A percentile compares a stretch with the other conserved stretches of the same genome.
These are phyloP conservation scores for Botrytis hyacinthi DNA, from an alignment of 2,329 filamentous ascomycete species.

Conservation along the genomic window DNA sequence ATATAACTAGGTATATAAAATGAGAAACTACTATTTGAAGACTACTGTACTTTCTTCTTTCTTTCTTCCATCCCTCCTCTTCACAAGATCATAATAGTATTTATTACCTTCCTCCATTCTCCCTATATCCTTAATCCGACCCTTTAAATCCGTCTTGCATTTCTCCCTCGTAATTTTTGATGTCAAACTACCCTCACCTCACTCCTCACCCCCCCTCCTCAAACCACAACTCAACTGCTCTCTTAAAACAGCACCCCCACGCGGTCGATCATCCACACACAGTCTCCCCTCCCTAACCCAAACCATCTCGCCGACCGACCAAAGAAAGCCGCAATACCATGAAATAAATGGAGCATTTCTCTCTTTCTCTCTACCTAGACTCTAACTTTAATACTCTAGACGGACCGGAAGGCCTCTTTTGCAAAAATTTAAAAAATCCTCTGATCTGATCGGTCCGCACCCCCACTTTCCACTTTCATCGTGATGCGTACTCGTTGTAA, in stretches of 20 bases:
- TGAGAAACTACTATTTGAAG: neutral
- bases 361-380: too few species aligned
- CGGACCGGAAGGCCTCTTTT: too few species aligned
- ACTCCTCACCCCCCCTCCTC: neutral
- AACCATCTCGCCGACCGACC: constrained; percentile 6
- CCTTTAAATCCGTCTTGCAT: neutral
- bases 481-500: too few species aligned
- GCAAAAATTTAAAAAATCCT: neutral
- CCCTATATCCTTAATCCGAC: neutral
- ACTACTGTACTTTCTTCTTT: neutral
- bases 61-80: neutral
- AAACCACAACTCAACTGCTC: neutral
- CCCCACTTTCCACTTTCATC: neutral
- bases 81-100: neutral
- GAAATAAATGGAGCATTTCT: neutral
- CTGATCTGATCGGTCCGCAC: neutral
- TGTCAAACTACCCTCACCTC: neutral
- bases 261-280: neutral
- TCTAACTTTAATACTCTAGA: too few species aligned
- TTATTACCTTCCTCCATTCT: too few species aligned
- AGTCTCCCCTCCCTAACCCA: neutral
- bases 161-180: neutral
- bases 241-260: neutral
- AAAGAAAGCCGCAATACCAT: neutral
- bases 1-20: neutral